Base-by-base conservation (phyloP, 2,329 filamentous ascomycete genomes). In the Coniochaeta prunicola region DNA sequence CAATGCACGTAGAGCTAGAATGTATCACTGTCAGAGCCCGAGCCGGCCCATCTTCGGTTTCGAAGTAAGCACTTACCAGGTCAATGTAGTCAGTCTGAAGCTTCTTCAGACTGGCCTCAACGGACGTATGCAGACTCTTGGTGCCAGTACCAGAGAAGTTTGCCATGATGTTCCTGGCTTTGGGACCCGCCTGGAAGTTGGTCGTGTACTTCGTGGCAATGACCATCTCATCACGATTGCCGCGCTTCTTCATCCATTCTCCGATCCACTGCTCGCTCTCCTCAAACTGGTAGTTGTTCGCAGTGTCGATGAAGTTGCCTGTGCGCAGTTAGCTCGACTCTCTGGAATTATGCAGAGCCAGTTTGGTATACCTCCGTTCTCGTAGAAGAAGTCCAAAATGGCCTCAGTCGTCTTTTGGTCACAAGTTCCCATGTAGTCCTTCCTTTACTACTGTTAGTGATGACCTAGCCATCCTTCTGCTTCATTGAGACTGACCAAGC, bases 301-400 rank as follows among this genome's bases (percentile, higher is more conserved):
- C 67, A 0, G 86, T 89, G 69, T 91, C 88, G 66, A 91, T 86
- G 70, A 91, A 90, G 72, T 91, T 91, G 26, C 88, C 88, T 59
- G 81, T 53, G 57, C 21, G n/a, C 10, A 24, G 50, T 55, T 17
- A 55, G 53, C 26, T 8, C n/a, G 48, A 30, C 4, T 13, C 9
- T n/a, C n/a, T n/a, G n/a, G n/a, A n/a, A n/a, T n/a, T n/a, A n/a
- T n/a, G n/a, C n/a, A n/a, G n/a, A n/a, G n/a, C n/a, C n/a, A n/a
- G n/a, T n/a, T n/a, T n/a, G n/a, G n/a, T n/a, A n/a, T n/a, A n/a
- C 59, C 69, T 65, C 57, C 86, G 24, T 85, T 78, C 6, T 80
- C 78, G 60, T 80, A 83, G 72, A 83, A 90, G 67, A 80, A 83
- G 66, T 91, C 87, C 9, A 91, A 77, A 28, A 91, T 83, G 21